Evolutionary conservation across 495 filamentous ascomycete genomes (phyloP).

Genomic region (Friedmanniomyces simplex): DNA sequence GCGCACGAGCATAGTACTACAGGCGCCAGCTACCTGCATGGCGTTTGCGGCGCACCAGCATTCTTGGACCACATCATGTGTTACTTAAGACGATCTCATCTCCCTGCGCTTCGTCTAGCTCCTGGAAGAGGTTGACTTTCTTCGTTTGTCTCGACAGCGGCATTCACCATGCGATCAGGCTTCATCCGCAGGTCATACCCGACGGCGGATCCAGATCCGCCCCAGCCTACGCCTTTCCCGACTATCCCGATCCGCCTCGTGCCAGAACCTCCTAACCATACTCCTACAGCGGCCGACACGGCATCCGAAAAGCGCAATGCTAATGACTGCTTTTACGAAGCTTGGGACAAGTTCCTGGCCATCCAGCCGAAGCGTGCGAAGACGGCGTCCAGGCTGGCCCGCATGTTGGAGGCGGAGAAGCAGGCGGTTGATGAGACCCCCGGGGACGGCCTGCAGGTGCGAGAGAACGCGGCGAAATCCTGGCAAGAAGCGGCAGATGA

Average conservation of each 20-base stretch:
- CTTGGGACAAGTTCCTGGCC: conserved; percentile 19
- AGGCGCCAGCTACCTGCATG: no score
- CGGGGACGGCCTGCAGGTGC: conserved; percentile 5
- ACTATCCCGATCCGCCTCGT: conserved; percentile 1
- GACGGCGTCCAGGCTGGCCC: not conserved
- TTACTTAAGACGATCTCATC: no score
- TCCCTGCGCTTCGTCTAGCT: no score
- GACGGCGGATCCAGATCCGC: conserved; percentile 7
- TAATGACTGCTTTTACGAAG: conserved; percentile 8
- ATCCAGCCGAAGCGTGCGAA: conserved; percentile 16
- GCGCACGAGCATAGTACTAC: no score
- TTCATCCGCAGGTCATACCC: not conserved
- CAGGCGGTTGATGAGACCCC: not conserved
- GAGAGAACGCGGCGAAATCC: conserved; percentile 6
- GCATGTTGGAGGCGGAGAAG: conserved; percentile 4
- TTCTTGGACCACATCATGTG: no score
- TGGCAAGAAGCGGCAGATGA: conserved; percentile 62
- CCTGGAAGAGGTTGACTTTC: no score
- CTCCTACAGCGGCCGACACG: not conserved
- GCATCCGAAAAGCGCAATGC: not conserved
- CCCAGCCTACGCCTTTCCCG: conserved; percentile 13
- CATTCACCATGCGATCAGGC: not conserved
- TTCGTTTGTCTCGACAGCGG: no score
- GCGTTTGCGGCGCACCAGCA: no score
- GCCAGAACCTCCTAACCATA: not conserved